phyloP scores from a whole-genome alignment of 1,284 basidiomycete genomes.

The Singerocomus rubriflavus region DNA sequence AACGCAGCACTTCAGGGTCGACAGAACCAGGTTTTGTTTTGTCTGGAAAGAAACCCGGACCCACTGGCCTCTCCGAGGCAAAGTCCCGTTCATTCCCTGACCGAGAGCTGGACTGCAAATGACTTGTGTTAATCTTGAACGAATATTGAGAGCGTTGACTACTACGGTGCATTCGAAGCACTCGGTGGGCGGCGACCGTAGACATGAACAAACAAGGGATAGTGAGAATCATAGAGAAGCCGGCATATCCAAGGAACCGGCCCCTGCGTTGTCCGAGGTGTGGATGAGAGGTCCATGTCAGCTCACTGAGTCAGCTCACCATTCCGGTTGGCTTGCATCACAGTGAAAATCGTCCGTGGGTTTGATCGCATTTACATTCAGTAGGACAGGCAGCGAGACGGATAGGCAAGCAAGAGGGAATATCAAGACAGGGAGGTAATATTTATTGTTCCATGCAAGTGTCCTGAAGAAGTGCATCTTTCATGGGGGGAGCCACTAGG shows the following conservation, averaged over 20 bases:
- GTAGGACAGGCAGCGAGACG: conserved; percentile 42
- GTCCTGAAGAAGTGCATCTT: conserved; percentile 27
- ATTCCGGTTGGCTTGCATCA: conserved; percentile 50
- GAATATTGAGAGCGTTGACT: conserved; percentile 1
- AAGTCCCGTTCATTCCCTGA: background rate
- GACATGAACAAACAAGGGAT: conserved; percentile 53
- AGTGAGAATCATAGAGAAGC: conserved; percentile 48
- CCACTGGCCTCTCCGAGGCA: background rate
- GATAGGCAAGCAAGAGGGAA: conserved; percentile 48
- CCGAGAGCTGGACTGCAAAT: background rate
- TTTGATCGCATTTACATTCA: conserved; percentile 43
- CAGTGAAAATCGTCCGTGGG: conserved; percentile 53
- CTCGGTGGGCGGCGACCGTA: conserved; percentile 38
- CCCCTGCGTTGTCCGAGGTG: conserved; percentile 40
- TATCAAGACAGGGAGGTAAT: conserved; percentile 40
- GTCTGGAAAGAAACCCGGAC: background rate
- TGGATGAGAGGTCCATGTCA: background rate
- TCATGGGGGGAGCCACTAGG: background rate
- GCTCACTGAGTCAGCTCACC: conserved; percentile 37
- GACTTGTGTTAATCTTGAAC: background rate
- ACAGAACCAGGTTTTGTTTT: background rate
- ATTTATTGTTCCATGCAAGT: conserved; percentile 42
- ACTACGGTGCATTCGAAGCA: conserved; percentile 31
- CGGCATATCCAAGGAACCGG: conserved; percentile 59
- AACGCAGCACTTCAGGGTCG: conserved; percentile 1